Percentiles rank a stretch among this genome's conserved stretches.
Evolutionary conservation across 139 green algal species (phyloP).

Genomic region (Gonium pectorale): DNA sequence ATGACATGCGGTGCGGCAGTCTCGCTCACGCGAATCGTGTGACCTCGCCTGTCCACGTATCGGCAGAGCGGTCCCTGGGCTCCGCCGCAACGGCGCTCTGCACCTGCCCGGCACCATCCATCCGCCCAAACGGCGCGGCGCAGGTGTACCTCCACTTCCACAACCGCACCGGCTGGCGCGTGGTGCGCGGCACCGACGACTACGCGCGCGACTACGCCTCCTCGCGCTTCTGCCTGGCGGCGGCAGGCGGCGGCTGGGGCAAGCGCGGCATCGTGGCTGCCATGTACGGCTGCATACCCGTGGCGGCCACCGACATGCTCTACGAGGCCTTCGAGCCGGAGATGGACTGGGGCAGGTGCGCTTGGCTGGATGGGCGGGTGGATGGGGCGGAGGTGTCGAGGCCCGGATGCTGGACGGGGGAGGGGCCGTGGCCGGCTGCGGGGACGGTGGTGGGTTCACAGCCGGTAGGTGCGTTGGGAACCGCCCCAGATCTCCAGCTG

Average conservation of each 20-base stretch:
- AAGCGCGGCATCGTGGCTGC: conserved; percentile 62
- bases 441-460: too few species aligned
- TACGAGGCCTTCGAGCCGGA: conserved; percentile 65
- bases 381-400: neutral
- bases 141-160: conserved; percentile 63
- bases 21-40: too few species aligned
- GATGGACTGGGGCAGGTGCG: conserved; percentile 54
- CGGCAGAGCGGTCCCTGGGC: too few species aligned
- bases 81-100: too few species aligned
- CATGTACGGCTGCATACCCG: conserved; percentile 65
- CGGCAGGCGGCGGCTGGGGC: conserved; percentile 59
- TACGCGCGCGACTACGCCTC: conserved; percentile 56
- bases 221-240: conserved; percentile 54
- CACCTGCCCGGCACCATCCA: too few species aligned
- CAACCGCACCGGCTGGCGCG: conserved; percentile 49
- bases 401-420: too few species aligned
- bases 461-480: too few species aligned
- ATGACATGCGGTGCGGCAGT: too few species aligned
- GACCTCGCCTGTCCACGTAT: too few species aligned
- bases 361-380: too few species aligned
- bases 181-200: conserved; percentile 51
- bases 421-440: neutral
- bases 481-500: too few species aligned
- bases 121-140: too few species aligned
- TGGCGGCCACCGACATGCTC: conserved; percentile 59